phyloP scores from a whole-genome alignment of 73 alveolate species.

The Effrenium voratum region DNA sequence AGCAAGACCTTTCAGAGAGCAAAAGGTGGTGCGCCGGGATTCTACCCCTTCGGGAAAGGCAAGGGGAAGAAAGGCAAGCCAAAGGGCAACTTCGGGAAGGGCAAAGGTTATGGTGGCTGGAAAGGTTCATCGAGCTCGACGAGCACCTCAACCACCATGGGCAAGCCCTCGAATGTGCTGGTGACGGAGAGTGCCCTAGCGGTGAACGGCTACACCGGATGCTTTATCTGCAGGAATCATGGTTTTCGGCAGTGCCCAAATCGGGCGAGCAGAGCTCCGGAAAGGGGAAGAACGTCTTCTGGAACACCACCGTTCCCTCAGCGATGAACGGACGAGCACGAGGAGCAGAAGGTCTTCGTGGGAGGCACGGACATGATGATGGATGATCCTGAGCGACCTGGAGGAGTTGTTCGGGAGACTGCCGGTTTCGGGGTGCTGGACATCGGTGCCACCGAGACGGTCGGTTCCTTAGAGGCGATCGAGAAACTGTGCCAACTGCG shows the following conservation, averaged over 20 bases:
- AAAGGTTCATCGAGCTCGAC: not conserved
- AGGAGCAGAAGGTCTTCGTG: too few relatives aligned
- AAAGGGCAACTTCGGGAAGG: not conserved
- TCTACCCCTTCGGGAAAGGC: not conserved
- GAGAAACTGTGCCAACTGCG: not conserved
- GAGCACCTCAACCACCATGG: not conserved
- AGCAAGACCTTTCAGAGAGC: not conserved
- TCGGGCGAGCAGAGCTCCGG: not conserved
- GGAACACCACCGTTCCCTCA: too few relatives aligned
- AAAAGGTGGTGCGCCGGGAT: not conserved
- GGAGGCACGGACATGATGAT: not conserved
- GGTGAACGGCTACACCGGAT: not conserved
- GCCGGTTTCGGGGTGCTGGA: conserved; percentile 30
- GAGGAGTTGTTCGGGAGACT: not conserved
- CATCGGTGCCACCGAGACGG: not conserved
- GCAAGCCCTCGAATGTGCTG: not conserved
- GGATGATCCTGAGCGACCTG: not conserved
- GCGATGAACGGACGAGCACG: too few relatives aligned
- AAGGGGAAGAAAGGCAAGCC: not conserved
- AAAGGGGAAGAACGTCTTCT: not conserved
- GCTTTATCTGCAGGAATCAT: not conserved
- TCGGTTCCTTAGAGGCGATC: not conserved
- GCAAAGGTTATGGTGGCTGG: not conserved
- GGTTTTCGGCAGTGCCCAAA: not conserved
- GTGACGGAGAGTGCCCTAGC: not conserved